A percentile compares a stretch with the other conserved stretches of the same genome.
These are phyloP conservation scores for Xanthoconium purpureum DNA, from an alignment of 768 basidiomycete genomes.

Conservation along the genomic window DNA sequence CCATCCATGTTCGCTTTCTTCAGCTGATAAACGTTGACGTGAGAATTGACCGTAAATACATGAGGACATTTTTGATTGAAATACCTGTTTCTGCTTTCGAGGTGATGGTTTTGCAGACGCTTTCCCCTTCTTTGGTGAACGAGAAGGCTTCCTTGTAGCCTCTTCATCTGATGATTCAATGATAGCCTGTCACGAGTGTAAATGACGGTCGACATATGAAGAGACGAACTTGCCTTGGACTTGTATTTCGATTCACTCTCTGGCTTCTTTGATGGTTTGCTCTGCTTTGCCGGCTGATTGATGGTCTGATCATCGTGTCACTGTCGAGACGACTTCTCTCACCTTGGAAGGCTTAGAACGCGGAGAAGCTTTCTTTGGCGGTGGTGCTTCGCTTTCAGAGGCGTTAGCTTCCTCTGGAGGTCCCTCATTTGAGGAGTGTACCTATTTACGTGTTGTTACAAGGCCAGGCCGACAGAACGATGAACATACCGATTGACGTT, in stretches of 20 bases:
- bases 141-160: not conserved
- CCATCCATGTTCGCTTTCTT: slow-evolving; percentile 1
- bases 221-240: slow-evolving; percentile 21
- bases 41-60: not conserved
- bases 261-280: slow-evolving; percentile 12
- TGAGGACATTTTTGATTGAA: not conserved
- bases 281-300: slow-evolving; percentile 9
- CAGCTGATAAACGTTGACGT: not conserved
- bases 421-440: not conserved
- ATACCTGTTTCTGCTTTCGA: slow-evolving; percentile 14
- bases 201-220: not conserved
- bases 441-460: not conserved
- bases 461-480: not conserved
- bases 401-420: not conserved
- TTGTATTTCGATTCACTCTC: slow-evolving; percentile 24
- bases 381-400: slow-evolving; percentile 1
- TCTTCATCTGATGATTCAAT: slow-evolving; percentile 32
- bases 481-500: slow-evolving; percentile 14
- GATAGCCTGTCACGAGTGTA: slow-evolving; percentile 14
- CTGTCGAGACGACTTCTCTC: not conserved
- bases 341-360: slow-evolving; percentile 13
- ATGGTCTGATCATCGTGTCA: not conserved
- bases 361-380: slow-evolving; percentile 11
- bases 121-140: slow-evolving; percentile 10
- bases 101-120: not conserved